Evolutionary conservation across 169 alveolate species (phyloP).

Genomic region (Perkinsus olseni): DNA sequence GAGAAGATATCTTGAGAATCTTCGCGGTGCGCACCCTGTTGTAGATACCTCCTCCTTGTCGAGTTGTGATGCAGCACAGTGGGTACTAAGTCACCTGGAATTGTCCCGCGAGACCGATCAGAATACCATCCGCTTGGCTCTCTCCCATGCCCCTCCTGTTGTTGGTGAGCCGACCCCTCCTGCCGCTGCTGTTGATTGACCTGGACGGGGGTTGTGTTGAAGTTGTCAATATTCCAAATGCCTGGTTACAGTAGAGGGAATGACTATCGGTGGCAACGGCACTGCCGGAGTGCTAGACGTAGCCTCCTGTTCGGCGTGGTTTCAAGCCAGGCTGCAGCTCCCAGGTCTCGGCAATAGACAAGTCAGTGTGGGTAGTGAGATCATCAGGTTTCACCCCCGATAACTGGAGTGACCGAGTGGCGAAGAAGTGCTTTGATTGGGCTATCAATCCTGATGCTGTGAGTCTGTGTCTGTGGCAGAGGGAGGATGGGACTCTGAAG

Average conservation of each 20-base stretch:
- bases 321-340: conserved; percentile 13
- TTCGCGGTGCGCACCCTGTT: neutral
- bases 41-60: neutral
- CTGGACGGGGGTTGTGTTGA: too few relatives aligned
- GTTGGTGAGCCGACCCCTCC: too few relatives aligned
- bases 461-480: neutral
- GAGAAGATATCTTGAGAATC: neutral
- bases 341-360: neutral
- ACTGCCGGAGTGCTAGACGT: too few relatives aligned
- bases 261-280: too few relatives aligned
- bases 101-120: neutral
- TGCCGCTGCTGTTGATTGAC: neutral
- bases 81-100: neutral
- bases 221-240: too few relatives aligned
- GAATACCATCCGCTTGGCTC: neutral
- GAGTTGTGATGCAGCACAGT: neutral
- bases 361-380: neutral
- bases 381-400: neutral
- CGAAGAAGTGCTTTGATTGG: conserved; percentile 2
- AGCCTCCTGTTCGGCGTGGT: conserved; percentile 14
- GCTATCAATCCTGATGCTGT: neutral
- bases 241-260: too few relatives aligned
- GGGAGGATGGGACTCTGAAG: neutral
- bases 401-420: neutral
- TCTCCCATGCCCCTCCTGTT: too few relatives aligned